Evolutionary conservation across 2,329 filamentous ascomycete genomes (phyloP).

Genomic region (Trichoderma koningii): DNA sequence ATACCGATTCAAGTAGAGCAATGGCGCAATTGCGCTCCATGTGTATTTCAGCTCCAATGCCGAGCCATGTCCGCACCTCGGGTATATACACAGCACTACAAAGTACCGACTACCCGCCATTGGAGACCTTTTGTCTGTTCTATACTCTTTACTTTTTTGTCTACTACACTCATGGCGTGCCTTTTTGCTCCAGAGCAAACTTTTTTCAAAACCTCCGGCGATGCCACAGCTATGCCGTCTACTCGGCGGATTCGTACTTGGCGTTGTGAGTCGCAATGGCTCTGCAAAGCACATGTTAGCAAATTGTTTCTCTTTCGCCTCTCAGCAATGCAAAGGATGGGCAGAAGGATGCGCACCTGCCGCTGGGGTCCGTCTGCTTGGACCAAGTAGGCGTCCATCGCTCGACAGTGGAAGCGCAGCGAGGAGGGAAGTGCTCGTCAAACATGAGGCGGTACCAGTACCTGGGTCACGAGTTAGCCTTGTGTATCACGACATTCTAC

Average conservation of each 20-base stretch:
- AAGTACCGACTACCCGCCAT: not conserved
- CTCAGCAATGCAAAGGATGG: not conserved
- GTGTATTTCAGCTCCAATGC: slow-evolving; percentile 17
- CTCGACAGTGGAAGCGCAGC: slow-evolving; percentile 90
- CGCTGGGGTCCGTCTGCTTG: slow-evolving; percentile 92
- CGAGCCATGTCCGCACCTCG: slow-evolving; percentile 11
- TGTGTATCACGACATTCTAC: not conserved
- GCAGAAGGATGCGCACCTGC: slow-evolving; percentile 58
- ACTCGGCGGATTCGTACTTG: slow-evolving; percentile 62
- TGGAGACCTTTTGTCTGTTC: slow-evolving; percentile 10
- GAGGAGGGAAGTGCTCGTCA: slow-evolving; percentile 94
- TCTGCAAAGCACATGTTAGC: slow-evolving; percentile 46
- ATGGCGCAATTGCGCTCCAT: slow-evolving; percentile 23
- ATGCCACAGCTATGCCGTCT: not conserved
- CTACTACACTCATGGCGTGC: not conserved
- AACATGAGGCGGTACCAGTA: slow-evolving; percentile 99
- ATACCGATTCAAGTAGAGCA: not conserved
- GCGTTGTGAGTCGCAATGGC: slow-evolving; percentile 74
- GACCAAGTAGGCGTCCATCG: slow-evolving; percentile 98
- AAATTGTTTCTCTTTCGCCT: not conserved
- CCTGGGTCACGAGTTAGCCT: slow-evolving; percentile 45
- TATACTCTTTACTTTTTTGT: slow-evolving; percentile 2
- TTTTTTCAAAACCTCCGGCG: not conserved
- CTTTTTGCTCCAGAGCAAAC: not conserved
- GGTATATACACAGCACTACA: slow-evolving; percentile 11